Percentiles rank a stretch among this genome's conserved stretches.
phyloP scores from a whole-genome alignment of 805 yeast species.

The Teunomyces panamensis region DNA sequence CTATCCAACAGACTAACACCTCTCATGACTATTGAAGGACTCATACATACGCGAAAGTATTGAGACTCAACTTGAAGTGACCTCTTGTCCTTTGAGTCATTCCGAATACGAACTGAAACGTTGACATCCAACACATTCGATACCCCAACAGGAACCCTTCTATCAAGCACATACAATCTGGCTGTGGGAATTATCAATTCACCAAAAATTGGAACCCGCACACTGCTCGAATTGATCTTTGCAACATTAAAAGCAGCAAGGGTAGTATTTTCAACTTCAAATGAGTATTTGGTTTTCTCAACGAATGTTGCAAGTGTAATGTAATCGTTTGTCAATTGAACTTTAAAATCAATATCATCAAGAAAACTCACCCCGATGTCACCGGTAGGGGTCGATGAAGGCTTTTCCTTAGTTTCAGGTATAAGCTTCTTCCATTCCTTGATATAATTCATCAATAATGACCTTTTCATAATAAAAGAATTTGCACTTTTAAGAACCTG shows the following conservation, averaged over 20 bases:
- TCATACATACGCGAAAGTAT: conserved; percentile 55
- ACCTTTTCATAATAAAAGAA: conserved; percentile 7
- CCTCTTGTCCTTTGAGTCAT: conserved; percentile 32
- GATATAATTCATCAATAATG: conserved; percentile 7
- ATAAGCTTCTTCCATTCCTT: conserved; percentile 7
- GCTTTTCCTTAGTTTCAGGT: not conserved
- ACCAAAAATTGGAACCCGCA: conserved; percentile 34
- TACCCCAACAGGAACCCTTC: conserved; percentile 39
- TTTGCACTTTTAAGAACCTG: conserved; percentile 19
- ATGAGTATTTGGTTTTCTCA: conserved; percentile 29
- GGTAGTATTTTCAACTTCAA: conserved; percentile 33
- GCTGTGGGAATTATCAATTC: conserved; percentile 41
- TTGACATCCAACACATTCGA: conserved; percentile 45
- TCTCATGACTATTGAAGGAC: conserved; percentile 47
- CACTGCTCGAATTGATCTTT: conserved; percentile 5
- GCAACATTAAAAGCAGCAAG: conserved; percentile 23
- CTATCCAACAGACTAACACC: conserved; percentile 34
- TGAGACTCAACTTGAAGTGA: conserved; percentile 58
- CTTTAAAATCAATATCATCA: conserved; percentile 18
- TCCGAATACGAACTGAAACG: conserved; percentile 41
- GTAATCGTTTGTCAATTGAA: conserved; percentile 29
- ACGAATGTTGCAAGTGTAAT: conserved; percentile 33
- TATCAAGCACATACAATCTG: conserved; percentile 37
- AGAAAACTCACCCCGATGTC: not conserved
- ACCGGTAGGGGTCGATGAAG: not conserved